These are phyloP conservation scores for Dalbergia oliveri DNA, from an alignment of 306 rosid genomes.

Conservation along the genomic window DNA sequence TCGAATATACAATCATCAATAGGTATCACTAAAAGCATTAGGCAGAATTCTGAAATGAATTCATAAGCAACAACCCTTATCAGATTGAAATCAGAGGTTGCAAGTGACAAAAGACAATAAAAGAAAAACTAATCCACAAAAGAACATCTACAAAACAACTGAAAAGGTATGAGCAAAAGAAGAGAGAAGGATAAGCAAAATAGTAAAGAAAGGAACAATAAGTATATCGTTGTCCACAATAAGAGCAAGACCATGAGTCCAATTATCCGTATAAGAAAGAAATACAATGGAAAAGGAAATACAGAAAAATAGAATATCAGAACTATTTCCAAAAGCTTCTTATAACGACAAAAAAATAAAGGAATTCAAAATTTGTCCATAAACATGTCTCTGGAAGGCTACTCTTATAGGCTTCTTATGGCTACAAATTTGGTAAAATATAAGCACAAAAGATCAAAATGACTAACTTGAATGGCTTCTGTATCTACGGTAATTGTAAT, in stretches of 20 bases:
- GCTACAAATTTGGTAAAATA: background rate
- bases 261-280: slow-evolving; percentile 21
- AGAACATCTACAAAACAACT: slow-evolving; percentile 8
- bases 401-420: slow-evolving; percentile 7
- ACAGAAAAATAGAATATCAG: slow-evolving; percentile 21
- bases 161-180: slow-evolving; percentile 11
- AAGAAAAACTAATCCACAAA: background rate
- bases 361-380: slow-evolving; percentile 11
- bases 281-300: slow-evolving; percentile 28
- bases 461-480: slow-evolving; percentile 89
- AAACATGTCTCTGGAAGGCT: slow-evolving; percentile 18
- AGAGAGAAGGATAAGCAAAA: background rate
- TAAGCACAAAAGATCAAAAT: slow-evolving; percentile 14
- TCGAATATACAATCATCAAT: slow-evolving; percentile 3
- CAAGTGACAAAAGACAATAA: slow-evolving; percentile 12
- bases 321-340: slow-evolving; percentile 5
- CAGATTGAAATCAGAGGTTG: slow-evolving; percentile 2
- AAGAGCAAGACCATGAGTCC: slow-evolving; percentile 26
- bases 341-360: slow-evolving; percentile 10
- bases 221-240: background rate
- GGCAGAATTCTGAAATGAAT: background rate
- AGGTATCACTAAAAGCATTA: background rate
- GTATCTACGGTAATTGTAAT: slow-evolving; percentile 80
- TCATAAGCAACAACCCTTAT: background rate
- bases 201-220: slow-evolving; percentile 1